Evolutionary conservation across 768 basidiomycete genomes (phyloP).

Genomic region (Termitomyces sp.): DNA sequence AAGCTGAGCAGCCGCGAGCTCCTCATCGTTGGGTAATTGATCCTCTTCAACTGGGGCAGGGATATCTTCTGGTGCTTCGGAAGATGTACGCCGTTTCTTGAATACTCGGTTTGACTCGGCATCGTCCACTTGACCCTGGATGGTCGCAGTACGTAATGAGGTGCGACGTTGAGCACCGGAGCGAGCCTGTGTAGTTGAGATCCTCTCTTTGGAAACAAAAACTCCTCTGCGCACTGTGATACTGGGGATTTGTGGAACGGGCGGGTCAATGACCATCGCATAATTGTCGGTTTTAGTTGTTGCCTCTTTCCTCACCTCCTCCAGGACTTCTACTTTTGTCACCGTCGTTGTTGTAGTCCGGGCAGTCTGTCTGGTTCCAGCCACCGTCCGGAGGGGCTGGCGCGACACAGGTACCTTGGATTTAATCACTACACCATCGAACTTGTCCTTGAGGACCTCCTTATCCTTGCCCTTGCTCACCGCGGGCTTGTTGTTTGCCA

Average conservation of each 20-base stretch:
- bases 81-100: constrained; percentile 72
- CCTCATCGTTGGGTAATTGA: constrained; percentile 38
- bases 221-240: constrained; percentile 36
- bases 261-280: constrained; percentile 48
- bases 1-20: constrained; percentile 35
- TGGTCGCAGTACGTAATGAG: constrained; percentile 18
- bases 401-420: constrained; percentile 39
- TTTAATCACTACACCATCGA: constrained; percentile 63
- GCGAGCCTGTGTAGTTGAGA: constrained; percentile 14
- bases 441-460: constrained; percentile 44
- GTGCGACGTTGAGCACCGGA: constrained; percentile 18
- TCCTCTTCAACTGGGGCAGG: constrained; percentile 26
- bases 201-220: constrained; percentile 26
- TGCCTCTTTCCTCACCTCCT: constrained; percentile 24
- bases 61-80: constrained; percentile 56
- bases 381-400: constrained; percentile 52
- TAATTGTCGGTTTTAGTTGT: constrained; percentile 36
- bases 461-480: constrained; percentile 54
- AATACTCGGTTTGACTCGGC: constrained; percentile 54
- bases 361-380: constrained; percentile 34
- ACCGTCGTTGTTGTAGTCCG: constrained; percentile 18
- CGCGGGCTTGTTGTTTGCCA: constrained; percentile 41
- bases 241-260: constrained; percentile 31
- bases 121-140: constrained; percentile 34
- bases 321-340: constrained; percentile 11